Percentiles rank a stretch among this genome's conserved stretches.
phyloP scores from a whole-genome alignment of 495 filamentous ascomycete genomes.

The Neurospora tetraspora region DNA sequence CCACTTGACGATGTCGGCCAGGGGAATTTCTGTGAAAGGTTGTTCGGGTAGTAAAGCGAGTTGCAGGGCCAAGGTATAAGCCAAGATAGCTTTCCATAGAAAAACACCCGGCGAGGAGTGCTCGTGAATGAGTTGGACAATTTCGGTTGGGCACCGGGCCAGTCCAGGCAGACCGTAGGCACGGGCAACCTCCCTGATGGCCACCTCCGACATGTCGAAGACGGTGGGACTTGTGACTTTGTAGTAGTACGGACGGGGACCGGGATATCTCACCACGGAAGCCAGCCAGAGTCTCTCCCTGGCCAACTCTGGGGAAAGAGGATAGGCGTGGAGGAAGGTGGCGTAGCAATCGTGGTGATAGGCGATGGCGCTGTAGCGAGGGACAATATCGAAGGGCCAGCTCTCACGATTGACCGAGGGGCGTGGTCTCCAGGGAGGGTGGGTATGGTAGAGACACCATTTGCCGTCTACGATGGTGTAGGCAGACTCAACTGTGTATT shows the following conservation, averaged over 20 bases:
- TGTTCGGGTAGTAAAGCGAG: neutral
- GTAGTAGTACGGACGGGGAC: neutral
- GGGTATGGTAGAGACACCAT: neutral
- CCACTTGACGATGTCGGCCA: neutral
- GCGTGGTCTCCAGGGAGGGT: neutral
- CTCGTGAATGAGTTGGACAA: neutral
- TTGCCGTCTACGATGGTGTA: neutral
- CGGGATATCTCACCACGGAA: neutral
- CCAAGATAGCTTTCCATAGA: neutral
- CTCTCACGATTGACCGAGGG: neutral
- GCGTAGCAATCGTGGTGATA: neutral
- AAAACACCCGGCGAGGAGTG: neutral
- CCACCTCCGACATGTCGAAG: neutral
- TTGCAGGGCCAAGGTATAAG: neutral
- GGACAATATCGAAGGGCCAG: neutral
- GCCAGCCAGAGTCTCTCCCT: neutral
- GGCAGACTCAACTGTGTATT: neutral
- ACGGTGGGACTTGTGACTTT: neutral
- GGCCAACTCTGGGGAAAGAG: neutral
- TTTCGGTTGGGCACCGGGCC: neutral
- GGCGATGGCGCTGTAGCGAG: neutral
- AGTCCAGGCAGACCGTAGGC: neutral
- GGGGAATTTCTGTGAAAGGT: neutral
- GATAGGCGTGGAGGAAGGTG: neutral
- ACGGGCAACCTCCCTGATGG: neutral